Evolutionary conservation across 2,329 filamentous ascomycete species (phyloP).

Genomic region (Phialophora expanda): DNA sequence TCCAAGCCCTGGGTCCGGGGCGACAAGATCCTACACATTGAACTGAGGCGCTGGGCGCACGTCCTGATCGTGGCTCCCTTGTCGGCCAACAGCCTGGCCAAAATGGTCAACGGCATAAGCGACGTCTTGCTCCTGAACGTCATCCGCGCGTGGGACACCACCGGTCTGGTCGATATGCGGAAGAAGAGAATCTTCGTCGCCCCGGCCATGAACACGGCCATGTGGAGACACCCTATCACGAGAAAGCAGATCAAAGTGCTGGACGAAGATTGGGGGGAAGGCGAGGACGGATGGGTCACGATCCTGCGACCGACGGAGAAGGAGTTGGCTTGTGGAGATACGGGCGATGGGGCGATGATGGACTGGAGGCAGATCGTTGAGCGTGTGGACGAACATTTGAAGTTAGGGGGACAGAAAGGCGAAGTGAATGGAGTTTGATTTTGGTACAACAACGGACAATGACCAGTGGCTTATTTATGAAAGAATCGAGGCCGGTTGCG

Average conservation of each 20-base stretch:
- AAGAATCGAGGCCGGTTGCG: constrained; percentile 6
- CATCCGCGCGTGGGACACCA: constrained; percentile 85
- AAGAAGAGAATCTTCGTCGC: constrained; percentile 76
- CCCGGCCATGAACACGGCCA: constrained; percentile 85
- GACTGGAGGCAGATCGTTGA: constrained; percentile 76
- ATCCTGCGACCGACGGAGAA: constrained; percentile 77
- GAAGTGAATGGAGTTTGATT: constrained; percentile 27
- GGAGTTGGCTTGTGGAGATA: constrained; percentile 81
- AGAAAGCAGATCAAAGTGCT: constrained; percentile 71
- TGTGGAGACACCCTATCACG: constrained; percentile 88
- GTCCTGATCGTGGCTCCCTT: constrained; percentile 80
- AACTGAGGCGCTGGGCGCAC: constrained; percentile 81
- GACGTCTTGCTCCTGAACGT: constrained; percentile 77
- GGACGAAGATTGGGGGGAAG: constrained; percentile 73
- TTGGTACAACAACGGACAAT: neutral
- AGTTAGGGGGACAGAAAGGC: constrained; percentile 6
- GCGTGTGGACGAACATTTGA: constrained; percentile 29
- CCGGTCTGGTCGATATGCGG: constrained; percentile 61
- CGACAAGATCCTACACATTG: constrained; percentile 85
- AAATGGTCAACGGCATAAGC: constrained; percentile 76
- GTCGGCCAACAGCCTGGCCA: constrained; percentile 83
- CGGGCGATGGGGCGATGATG: constrained; percentile 80
- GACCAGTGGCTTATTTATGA: constrained; percentile 15
- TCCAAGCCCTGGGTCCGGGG: constrained; percentile 75
- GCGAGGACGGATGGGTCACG: constrained; percentile 65